phyloP scores from a whole-genome alignment of 2,329 filamentous ascomycete genomes.

The Pseudonectria buxi region DNA sequence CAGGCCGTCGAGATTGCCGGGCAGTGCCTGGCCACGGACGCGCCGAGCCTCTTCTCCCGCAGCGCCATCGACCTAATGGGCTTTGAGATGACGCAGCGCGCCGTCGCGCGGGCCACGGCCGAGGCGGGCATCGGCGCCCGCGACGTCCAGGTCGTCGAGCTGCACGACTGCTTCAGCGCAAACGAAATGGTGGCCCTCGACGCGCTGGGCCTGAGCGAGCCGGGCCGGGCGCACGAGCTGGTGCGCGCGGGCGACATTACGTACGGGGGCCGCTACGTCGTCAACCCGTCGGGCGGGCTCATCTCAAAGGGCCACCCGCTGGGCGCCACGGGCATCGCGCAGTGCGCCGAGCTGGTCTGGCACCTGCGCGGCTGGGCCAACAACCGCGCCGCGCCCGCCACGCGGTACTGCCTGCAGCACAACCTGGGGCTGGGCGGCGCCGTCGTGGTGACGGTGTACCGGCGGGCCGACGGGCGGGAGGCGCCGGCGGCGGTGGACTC shows the following conservation, averaged over 20 bases:
- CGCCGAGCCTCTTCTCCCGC: constrained; percentile 67
- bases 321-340: constrained; percentile 87
- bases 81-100: constrained; percentile 72
- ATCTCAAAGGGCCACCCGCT: constrained; percentile 96
- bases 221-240: constrained; percentile 85
- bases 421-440: constrained; percentile 90
- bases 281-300: constrained; percentile 90
- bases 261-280: constrained; percentile 73
- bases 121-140: constrained; percentile 64
- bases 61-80: constrained; percentile 85
- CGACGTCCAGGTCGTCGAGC: constrained; percentile 78
- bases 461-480: constrained; percentile 67
- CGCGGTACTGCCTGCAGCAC: constrained; percentile 75
- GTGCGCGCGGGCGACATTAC: constrained; percentile 85
- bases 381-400: constrained; percentile 66
- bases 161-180: constrained; percentile 94
- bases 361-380: constrained; percentile 94
- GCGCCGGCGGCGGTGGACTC: constrained; percentile 51
- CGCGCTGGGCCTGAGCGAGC: constrained; percentile 69
- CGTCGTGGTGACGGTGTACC: constrained; percentile 84
- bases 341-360: constrained; percentile 94
- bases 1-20: constrained; percentile 88
- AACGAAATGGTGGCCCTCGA: constrained; percentile 93
- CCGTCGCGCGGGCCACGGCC: constrained; percentile 60
- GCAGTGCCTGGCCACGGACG: constrained; percentile 81